Percentiles rank a stretch among this genome's conserved stretches.
Conservation (phyloP, 768 basidiomycete genomes). For the Russula abietina region DNA sequence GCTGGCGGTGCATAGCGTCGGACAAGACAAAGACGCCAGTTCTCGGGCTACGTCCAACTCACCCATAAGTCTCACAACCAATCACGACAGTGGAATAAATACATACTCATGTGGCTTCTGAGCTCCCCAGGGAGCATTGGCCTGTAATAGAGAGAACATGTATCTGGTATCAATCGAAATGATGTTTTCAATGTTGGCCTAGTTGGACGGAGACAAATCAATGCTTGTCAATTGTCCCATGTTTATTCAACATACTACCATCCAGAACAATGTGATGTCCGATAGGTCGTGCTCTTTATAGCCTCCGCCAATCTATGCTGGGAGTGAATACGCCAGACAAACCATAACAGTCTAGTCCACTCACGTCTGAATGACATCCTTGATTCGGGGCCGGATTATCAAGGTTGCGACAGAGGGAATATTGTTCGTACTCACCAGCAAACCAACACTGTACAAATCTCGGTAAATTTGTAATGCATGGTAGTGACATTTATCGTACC, state of each 20-base stretch:
- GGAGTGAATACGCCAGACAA: constrained; percentile 10
- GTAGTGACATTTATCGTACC: constrained; percentile 32
- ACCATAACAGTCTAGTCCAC: constrained; percentile 25
- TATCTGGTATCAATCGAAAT: constrained; percentile 54
- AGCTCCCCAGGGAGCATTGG: constrained; percentile 54
- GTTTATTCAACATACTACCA: constrained; percentile 43
- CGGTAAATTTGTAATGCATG: background rate
- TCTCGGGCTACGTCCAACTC: constrained; percentile 35
- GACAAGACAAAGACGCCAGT: constrained; percentile 16
- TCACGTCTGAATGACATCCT: constrained; percentile 34
- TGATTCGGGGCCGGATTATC: background rate
- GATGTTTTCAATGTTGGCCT: constrained; percentile 54
- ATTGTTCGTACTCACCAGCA: constrained; percentile 39
- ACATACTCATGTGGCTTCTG: constrained; percentile 57
- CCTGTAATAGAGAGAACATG: constrained; percentile 42
- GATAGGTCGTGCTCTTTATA: constrained; percentile 62
- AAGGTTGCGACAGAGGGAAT: background rate
- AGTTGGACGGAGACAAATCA: constrained; percentile 7
- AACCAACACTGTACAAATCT: constrained; percentile 58
- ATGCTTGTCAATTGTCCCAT: background rate
- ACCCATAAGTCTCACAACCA: background rate
- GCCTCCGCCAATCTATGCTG: constrained; percentile 59
- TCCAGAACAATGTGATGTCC: constrained; percentile 58
- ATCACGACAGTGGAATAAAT: background rate
- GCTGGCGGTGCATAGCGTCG: constrained; percentile 6